Conservation (phyloP, 2,329 filamentous ascomycete species). For the Exophiala calicioides region DNA sequence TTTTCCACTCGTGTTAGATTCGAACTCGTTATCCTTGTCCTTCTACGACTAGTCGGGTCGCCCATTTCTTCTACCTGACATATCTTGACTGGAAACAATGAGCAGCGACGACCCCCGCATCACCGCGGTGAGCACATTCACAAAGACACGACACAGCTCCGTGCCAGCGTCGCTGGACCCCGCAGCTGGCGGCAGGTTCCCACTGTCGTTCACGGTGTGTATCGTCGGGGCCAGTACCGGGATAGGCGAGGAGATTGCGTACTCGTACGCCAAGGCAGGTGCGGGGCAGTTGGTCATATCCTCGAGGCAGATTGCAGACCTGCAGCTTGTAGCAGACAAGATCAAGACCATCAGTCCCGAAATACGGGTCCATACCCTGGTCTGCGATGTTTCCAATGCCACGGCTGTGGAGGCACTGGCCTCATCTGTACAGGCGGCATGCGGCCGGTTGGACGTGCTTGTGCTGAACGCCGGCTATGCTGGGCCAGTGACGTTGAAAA, state of each 20-base stretch:
- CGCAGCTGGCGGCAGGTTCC: slow-evolving; percentile 24
- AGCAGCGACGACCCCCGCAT: slow-evolving; percentile 24
- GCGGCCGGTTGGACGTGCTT: slow-evolving; percentile 30
- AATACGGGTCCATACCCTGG: slow-evolving; percentile 33
- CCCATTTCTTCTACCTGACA: too few relatives aligned
- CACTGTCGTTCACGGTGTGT: slow-evolving; percentile 35
- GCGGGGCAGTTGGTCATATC: slow-evolving; percentile 38
- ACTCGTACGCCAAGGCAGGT: slow-evolving; percentile 38
- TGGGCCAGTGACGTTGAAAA: slow-evolving; percentile 37
- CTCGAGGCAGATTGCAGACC: slow-evolving; percentile 34
- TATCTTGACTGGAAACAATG: too few relatives aligned
- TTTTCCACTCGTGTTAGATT: too few relatives aligned
- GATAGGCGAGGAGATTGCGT: slow-evolving; percentile 39
- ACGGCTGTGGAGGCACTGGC: slow-evolving; percentile 32
- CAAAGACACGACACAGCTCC: slow-evolving; percentile 8
- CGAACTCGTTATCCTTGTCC: too few relatives aligned
- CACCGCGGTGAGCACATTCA: slow-evolving; percentile 20
- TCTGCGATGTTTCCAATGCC: slow-evolving; percentile 37
- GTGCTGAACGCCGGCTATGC: slow-evolving; percentile 35
- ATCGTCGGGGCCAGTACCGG: slow-evolving; percentile 41
- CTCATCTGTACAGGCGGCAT: slow-evolving; percentile 19
- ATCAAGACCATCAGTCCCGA: slow-evolving; percentile 31
- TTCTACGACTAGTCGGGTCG: too few relatives aligned
- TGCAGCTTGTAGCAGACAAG: slow-evolving; percentile 34
- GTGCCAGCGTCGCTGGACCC: slow-evolving; percentile 27